Percentiles rank a stretch among this genome's conserved stretches.
Conservation (phyloP, 2,329 filamentous ascomycete genomes). For the Microthyrium microscopicum region DNA sequence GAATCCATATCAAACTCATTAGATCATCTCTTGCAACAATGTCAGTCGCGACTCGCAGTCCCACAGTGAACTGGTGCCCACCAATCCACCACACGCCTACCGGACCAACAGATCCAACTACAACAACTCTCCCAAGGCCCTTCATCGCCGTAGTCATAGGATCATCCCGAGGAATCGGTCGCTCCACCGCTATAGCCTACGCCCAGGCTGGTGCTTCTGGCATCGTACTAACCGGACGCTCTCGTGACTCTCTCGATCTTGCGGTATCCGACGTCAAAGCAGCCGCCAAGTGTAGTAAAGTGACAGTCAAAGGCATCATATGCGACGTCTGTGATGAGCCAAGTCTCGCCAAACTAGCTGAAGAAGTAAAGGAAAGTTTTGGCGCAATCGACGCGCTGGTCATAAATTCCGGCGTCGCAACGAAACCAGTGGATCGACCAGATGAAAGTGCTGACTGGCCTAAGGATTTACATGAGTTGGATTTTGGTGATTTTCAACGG, state of each 20-base stretch:
- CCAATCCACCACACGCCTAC: slow-evolving; percentile 1
- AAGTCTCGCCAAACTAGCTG: not conserved
- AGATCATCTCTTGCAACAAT: no score
- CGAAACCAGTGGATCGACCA: not conserved
- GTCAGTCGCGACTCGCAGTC: not conserved
- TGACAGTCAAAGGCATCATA: not conserved
- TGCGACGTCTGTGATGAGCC: slow-evolving; percentile 3
- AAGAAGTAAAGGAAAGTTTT: slow-evolving; percentile 1
- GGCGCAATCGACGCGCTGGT: slow-evolving; percentile 3
- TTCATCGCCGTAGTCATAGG: not conserved
- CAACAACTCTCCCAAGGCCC: not conserved
- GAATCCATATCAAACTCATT: no score
- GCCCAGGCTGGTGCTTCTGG: slow-evolving; percentile 1
- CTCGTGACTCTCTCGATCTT: not conserved
- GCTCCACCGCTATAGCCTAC: not conserved
- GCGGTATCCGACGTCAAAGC: not conserved
- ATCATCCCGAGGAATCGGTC: not conserved
- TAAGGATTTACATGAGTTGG: not conserved
- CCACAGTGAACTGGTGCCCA: slow-evolving; percentile 2
- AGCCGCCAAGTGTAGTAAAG: not conserved
- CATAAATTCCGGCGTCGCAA: slow-evolving; percentile 1
- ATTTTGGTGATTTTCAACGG: not conserved
- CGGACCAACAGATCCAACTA: not conserved
- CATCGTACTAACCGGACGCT: slow-evolving; percentile 1
- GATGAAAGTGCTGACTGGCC: not conserved